Evolutionary conservation across 306 rosid genomes (phyloP), one percentile per base, ranked within the genome.

Genomic region (Fragaria nilgerrensis): DNA sequence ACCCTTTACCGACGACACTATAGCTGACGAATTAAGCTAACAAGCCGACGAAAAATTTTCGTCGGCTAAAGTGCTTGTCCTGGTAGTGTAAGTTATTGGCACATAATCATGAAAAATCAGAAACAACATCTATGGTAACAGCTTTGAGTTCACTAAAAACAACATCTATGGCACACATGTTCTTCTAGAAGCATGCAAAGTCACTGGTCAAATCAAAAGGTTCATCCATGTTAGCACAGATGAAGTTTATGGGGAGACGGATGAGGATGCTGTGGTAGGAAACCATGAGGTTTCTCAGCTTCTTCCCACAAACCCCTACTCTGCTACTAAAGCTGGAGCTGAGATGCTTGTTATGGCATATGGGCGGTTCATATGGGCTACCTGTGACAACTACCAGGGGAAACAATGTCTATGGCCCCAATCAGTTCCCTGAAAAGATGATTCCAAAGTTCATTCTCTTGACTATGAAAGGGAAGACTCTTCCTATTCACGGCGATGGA

Each of bases 321-420:
- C 92, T 70, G 90, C 92, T 1, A 86, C 92, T 2, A 88, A 88
- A 78, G 92, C 90, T 15, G 90, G 90, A 23, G 92, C 92, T 0
- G 90, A 89, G 74, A 89, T 89, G 90, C 88, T 89, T 27, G 92
- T 86, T 14, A 89, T 89, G 92, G 92, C 92, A 13, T 89, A 89
- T 64, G 89, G 83, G 1, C 66, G 88, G n/a, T 19, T 86, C 92
- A 10, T 86, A 89, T 80, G 89, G 88, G 3, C 79, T 88, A n/a
- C 88, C 92, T 6, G 84, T 82, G 49, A 88, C 86, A 67, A 88
- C 89, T 43, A 88, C 89, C 7, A 79, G 92, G 59, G 89, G 91
- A 13, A 88, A 88, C 80, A 88, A 88, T 71, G 92, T 88, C 25
- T 86, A 84, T 58, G 92, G 88, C 63, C 87, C 86, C 47, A 86